Base-by-base conservation (phyloP, 2,329 filamentous ascomycete genomes). In the Byssochlamys sp. region DNA sequence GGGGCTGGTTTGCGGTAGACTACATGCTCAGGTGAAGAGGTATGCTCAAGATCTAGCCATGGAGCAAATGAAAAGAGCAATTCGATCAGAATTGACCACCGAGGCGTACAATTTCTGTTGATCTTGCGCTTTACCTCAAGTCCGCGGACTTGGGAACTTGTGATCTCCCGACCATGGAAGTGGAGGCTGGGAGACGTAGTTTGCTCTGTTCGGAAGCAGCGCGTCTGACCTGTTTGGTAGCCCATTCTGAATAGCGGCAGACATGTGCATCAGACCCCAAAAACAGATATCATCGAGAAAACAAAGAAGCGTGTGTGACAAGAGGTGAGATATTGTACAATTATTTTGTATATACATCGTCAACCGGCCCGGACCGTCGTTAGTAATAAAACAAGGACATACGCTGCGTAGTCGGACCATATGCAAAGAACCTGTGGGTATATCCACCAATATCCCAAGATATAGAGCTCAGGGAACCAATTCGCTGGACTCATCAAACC, bases 131-230 rank as follows among this genome's bases (percentile, higher is more conserved):
- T 45, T 74, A 65, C 58, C 53, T 57, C 53, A 53, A 24, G 55
- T 53, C 28, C 27, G 52, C 66, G 52, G 57, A 62, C 59, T 63
- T 58, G 62, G 62, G 69, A 72, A 77, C 77, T 80, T 74, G 77
- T 78, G 77, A 80, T 78, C 79, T 75, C 59, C 67, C 76, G 78
- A 76, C 71, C 73, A 80, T 75, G 70, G 75, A 60, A 57, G 62
- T 65, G 58, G 63, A 65, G 71, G 70, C 70, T 77, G 77, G 66
- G 78, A 45, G 78, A 81, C 72, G 75, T 76, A 68, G 71, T 66
- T 59, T 68, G 65, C 73, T 79, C 78, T 80, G 79, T 81, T 79
- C 80, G 64, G 62, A 64, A 68, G 73, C 74, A 75, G 78, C 78
- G 78, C 77, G 67, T 70, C 25, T 51, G 25, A 51, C n/a, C 7